Base-by-base conservation (phyloP, 768 basidiomycete species). In the Amanita pallidorosea region DNA sequence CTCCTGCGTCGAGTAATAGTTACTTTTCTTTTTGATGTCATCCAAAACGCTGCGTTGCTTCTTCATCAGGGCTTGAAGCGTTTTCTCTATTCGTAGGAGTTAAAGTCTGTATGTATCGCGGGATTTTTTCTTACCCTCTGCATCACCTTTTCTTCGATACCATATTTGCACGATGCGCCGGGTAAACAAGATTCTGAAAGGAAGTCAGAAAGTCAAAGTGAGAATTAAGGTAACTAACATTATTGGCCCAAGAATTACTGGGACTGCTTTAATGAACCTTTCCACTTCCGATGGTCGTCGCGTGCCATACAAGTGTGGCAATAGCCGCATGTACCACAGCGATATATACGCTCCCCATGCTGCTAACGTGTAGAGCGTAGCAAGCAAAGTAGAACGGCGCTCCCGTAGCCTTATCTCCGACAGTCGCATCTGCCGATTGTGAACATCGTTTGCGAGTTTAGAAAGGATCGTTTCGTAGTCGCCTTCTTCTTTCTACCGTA, bases 11-110 rank as follows among this genome's bases (percentile, higher is more conserved):
- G 80, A 80, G 62, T 99, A 90, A 65, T 89, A 99, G 58, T 97
- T 95, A 2, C 94, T 97, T 64, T 88, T 92, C 71, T 92, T 91
- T 75, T 99, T 99, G 57, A 98, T 89, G 57, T 96, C 94, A 55
- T 95, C 92, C 34, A 99, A 78, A 61, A 88, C 92, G 20, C 75
- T 73, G 17, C 88, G 83, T 55, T 94, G 91, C 59, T 85, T 72
- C 60, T 83, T 85, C 61, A 86, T 74, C 3, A 93, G 70, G 1
- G 66, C 65, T 51, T 84, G 83, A 15, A 98, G 73, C 2, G 81
- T 80, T 63, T 80, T 86, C 66, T 98, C 94, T 96, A 61, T 22
- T 48, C 15, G 36, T 33, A n/a, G 12, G 11, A 31, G 31, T 15
- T 1, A 22, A 27, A 50, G 42, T 47, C 20, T 34, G 20, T 37